Percentiles rank a stretch among this genome's conserved stretches.
Evolutionary conservation across 768 basidiomycete genomes (phyloP).

Genomic region (Chalciporus chontae): DNA sequence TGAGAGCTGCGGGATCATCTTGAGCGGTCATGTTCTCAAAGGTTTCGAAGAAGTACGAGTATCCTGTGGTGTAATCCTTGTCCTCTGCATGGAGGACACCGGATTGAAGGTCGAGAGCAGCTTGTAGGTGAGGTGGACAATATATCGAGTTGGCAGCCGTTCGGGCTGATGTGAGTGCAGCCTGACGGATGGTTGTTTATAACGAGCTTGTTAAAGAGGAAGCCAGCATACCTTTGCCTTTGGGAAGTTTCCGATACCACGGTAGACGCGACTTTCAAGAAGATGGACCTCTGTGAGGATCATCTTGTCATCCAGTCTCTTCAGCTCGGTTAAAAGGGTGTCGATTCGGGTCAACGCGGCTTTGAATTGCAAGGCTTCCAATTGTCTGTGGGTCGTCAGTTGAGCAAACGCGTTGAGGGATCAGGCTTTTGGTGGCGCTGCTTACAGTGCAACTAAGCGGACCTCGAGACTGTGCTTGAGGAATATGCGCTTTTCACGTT

Average conservation of each 20-base stretch:
- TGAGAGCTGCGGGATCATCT: constrained; percentile 71
- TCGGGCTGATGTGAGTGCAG: constrained; percentile 83
- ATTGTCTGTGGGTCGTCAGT: constrained; percentile 44
- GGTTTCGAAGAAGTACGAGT: constrained; percentile 96
- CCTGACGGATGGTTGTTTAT: constrained; percentile 37
- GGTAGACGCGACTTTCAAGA: constrained; percentile 87
- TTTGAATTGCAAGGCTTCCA: constrained; percentile 74
- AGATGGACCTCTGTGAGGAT: constrained; percentile 96
- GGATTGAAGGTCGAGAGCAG: constrained; percentile 60
- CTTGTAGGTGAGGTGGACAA: constrained; percentile 71
- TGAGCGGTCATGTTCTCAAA: constrained; percentile 86
- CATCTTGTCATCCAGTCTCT: constrained; percentile 94
- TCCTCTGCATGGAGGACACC: constrained; percentile 94
- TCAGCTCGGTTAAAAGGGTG: constrained; percentile 84
- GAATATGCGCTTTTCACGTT: constrained; percentile 90
- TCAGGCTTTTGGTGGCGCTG: constrained; percentile 16
- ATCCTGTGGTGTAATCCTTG: constrained; percentile 95
- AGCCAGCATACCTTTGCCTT: constrained; percentile 74
- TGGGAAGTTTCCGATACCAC: constrained; percentile 83
- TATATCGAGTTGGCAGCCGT: constrained; percentile 96
- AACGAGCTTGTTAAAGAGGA: neutral
- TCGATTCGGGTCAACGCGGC: constrained; percentile 81
- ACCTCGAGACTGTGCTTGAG: constrained; percentile 92
- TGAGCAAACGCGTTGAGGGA: neutral
- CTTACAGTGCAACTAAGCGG: constrained; percentile 72